A percentile compares a stretch with the other conserved stretches of the same genome.
These are phyloP conservation scores for Yarrowia keelungensis DNA, from an alignment of 805 yeast species.

Conservation along the genomic window DNA sequence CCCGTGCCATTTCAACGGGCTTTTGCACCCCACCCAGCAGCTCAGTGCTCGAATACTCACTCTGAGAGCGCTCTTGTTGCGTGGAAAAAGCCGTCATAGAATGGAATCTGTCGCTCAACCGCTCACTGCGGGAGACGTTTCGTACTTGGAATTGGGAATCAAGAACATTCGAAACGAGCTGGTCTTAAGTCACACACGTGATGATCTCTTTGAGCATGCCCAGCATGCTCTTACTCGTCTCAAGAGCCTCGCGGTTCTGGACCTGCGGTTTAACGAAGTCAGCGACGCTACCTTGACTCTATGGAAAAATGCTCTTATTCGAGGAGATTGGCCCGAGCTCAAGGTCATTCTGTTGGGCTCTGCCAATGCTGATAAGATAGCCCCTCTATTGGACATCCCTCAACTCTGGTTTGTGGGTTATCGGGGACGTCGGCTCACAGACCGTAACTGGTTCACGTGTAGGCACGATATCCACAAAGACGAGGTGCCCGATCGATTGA, in stretches of 20 bases:
- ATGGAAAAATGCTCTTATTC: conserved; percentile 26
- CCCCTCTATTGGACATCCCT: not conserved
- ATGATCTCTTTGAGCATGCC: conserved; percentile 7
- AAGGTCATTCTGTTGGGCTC: conserved; percentile 1
- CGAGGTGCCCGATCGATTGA: conserved; percentile 7
- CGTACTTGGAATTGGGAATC: conserved; percentile 9
- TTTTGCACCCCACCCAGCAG: not conserved
- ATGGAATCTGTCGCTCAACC: conserved; percentile 24
- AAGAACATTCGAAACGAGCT: conserved; percentile 9
- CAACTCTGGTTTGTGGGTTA: conserved; percentile 29
- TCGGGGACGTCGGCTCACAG: not conserved
- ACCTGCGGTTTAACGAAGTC: not conserved
- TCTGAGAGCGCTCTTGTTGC: not conserved
- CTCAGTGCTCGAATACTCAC: not conserved
- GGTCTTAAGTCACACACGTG: conserved; percentile 11
- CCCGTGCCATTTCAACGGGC: conserved; percentile 4
- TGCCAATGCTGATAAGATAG: conserved; percentile 2
- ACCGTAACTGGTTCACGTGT: conserved; percentile 25
- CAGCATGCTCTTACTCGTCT: not conserved
- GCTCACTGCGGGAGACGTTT: conserved; percentile 8
- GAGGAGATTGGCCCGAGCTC: conserved; percentile 19
- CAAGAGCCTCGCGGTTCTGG: conserved; percentile 10
- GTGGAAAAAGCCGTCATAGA: conserved; percentile 27
- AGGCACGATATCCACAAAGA: not conserved
- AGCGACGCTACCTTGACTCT: conserved; percentile 3